Evolutionary conservation across 495 filamentous ascomycete genomes (phyloP), one percentile per base, ranked within the genome.

Genomic region (Penicillium cinerascens): DNA sequence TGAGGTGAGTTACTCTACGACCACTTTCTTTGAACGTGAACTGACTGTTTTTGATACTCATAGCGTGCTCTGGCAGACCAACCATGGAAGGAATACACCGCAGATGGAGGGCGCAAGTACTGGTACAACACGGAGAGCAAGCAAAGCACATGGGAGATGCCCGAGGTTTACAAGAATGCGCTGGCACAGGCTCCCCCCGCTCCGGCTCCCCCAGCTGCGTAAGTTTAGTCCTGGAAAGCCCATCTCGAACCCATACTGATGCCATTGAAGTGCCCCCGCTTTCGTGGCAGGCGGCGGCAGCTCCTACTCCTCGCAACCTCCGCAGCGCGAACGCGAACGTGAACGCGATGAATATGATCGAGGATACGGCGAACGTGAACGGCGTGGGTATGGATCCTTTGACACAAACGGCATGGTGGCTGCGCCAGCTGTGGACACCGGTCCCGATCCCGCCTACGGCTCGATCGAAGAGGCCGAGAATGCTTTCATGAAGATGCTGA

Each of bases 81-180:
- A 42, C 88, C 91, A 47, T 98, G 91, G 90, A 96, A 91, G 59
- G 91, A 96, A 68, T 91, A 96, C 59, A 90, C 87, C 10, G 82
- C 88, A 36, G 85, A 89, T 51, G 88, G 84, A 47, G 95, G 92
- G 21, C 81, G 86, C 58, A 90, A 92, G 63, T 98, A 98, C 66
- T 98, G 92, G 91, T 84, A 88, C 66, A 90, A 97, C 66, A 87
- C 84, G 3, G 87, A 96, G 64, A 92, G 84, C 35, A 92, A 93
- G 74, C 80, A 89, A 72, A 97, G 89, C 69, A 88, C 88, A 44
- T 98, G 93, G 93, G 87, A 91, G 51, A 95, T 96, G 80, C 92
- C 92, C 47, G 87, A 90, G 41, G 84, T 78, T 47, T 92, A 91
- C 74, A 90, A 87, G 60, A 69, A 82, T 66, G 78, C 89, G 61